A percentile compares a stretch with the other conserved stretches of the same genome.
Conservation (phyloP, 345 rosid species). For the Corchorus olitorius region DNA sequence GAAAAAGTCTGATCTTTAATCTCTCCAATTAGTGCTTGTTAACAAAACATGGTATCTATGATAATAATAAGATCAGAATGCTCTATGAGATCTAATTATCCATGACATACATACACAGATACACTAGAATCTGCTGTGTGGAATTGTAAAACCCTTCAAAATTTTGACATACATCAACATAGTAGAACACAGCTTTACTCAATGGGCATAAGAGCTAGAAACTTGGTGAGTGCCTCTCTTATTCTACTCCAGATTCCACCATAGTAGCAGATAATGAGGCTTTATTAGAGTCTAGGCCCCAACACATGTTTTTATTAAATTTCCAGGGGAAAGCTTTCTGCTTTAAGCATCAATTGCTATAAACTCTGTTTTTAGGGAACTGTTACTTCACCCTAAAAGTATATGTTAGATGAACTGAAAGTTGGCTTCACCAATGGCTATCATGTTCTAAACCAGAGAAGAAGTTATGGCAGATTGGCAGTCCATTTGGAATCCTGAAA, state of each 20-base stretch:
- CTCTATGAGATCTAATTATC: too few species aligned
- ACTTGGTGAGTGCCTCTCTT: not conserved
- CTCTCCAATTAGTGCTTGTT: too few species aligned
- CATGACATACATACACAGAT: too few species aligned
- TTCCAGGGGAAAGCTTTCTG: not conserved
- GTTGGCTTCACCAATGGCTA: not conserved
- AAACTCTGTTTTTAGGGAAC: not conserved
- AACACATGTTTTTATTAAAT: not conserved
- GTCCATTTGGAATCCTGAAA: too few species aligned
- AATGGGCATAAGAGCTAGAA: not conserved
- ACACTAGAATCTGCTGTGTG: not conserved
- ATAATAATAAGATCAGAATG: too few species aligned
- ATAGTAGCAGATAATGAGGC: not conserved
- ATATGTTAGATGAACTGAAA: not conserved
- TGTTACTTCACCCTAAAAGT: not conserved
- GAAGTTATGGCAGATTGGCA: too few species aligned
- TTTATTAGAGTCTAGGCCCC: not conserved
- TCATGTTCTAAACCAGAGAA: not conserved
- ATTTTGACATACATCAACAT: not conserved
- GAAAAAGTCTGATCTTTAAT: too few species aligned
- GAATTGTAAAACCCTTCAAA: conserved; percentile 1
- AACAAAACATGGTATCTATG: too few species aligned
- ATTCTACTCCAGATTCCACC: not conserved
- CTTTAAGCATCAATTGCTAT: not conserved
- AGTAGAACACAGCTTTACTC: not conserved